phyloP scores from a whole-genome alignment of 352 stramenopile genomes.

The Phytophthora pistaciae region DNA sequence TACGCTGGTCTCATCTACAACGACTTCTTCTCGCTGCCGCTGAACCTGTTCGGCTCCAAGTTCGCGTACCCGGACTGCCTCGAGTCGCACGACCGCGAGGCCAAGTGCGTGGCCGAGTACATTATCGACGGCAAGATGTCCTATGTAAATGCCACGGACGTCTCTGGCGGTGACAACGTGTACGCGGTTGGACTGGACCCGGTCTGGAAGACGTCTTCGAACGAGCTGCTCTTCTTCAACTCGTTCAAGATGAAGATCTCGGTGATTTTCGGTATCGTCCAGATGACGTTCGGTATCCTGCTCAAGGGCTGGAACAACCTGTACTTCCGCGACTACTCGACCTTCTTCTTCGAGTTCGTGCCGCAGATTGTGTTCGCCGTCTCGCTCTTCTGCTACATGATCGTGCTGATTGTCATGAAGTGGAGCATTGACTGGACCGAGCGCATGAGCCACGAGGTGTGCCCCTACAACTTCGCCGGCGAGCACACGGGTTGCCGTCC shows the following conservation, averaged over 20 bases:
- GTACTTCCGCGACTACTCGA: constrained; percentile 96
- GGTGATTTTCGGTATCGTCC: constrained; percentile 98
- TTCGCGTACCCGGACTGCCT: constrained; percentile 91
- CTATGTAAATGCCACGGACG: constrained; percentile 85
- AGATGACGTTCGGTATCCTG: constrained; percentile 98
- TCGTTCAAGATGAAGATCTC: constrained; percentile 99
- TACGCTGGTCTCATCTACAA: constrained; percentile 99
- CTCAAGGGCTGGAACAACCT: constrained; percentile 97
- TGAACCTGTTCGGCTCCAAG: constrained; percentile 97
- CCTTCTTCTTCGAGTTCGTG: constrained; percentile 98
- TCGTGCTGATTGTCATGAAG: constrained; percentile 99
- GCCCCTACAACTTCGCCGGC: constrained; percentile 95
- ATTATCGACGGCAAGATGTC: constrained; percentile 75
- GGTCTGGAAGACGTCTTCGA: constrained; percentile 97
- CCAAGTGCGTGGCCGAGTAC: constrained; percentile 78
- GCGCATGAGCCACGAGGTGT: constrained; percentile 93
- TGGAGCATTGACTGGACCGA: constrained; percentile 99
- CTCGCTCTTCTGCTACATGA: constrained; percentile 99
- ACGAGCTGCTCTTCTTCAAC: constrained; percentile 99
- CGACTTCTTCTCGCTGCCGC: constrained; percentile 98
- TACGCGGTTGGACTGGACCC: constrained; percentile 99
- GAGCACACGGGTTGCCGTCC: constrained; percentile 95
- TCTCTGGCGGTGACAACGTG: constrained; percentile 87
- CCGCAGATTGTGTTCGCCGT: constrained; percentile 97
- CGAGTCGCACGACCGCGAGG: constrained; percentile 57